Conservation (phyloP, 345 rosid species). For the Acer campestre region DNA sequence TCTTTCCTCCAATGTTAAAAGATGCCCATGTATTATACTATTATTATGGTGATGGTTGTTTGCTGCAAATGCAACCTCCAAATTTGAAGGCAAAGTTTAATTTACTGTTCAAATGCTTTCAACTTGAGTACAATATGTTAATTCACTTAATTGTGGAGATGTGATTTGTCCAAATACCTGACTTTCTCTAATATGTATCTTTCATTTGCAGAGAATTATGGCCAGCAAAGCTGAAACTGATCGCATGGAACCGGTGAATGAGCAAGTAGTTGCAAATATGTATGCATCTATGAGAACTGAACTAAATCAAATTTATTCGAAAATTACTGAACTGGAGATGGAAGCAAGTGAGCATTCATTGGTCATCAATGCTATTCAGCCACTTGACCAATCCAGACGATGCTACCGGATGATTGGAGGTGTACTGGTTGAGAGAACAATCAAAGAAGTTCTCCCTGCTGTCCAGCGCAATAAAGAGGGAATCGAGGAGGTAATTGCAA, state of each 20-base stretch:
- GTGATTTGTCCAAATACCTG: too few species aligned
- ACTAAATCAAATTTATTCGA: constrained; percentile 85
- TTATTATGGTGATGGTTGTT: too few species aligned
- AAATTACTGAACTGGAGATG: constrained; percentile 95
- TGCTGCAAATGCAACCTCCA: too few species aligned
- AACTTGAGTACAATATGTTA: too few species aligned
- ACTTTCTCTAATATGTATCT: too few species aligned
- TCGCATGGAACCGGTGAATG: constrained; percentile 34
- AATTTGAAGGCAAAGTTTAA: too few species aligned
- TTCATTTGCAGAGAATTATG: too few species aligned
- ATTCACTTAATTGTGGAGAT: too few species aligned
- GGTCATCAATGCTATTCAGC: constrained; percentile 85
- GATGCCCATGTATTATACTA: too few species aligned
- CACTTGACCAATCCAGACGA: constrained; percentile 77
- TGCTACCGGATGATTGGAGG: constrained; percentile 97
- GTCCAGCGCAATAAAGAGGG: constrained; percentile 94
- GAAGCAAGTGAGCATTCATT: constrained; percentile 87
- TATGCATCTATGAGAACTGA: constrained; percentile 76
- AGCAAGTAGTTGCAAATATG: constrained; percentile 71
- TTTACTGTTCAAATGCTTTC: too few species aligned
- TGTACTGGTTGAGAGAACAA: constrained; percentile 89
- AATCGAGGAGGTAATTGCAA: constrained; percentile 78
- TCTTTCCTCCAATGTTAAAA: too few species aligned
- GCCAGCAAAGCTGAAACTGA: too few species aligned
- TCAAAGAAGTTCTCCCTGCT: constrained; percentile 92